These are phyloP conservation scores for Globisporangium radiosum DNA, from an alignment of 352 stramenopile genomes.

Conservation along the genomic window DNA sequence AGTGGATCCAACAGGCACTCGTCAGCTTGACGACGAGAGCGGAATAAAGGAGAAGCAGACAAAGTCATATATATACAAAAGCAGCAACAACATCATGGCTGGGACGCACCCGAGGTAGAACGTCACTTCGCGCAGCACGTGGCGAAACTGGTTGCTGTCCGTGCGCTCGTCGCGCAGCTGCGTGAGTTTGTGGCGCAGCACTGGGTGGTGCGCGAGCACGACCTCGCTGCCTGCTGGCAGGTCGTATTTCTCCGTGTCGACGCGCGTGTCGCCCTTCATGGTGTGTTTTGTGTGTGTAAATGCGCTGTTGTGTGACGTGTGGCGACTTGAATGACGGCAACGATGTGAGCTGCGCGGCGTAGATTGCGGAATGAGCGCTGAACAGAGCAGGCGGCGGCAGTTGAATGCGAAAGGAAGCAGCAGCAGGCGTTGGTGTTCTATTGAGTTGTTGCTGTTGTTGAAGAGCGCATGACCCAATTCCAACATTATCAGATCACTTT, in stretches of 20 bases:
- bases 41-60: too few species aligned
- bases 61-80: not conserved
- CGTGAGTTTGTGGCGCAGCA: conserved; percentile 95
- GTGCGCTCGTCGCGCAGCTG: conserved; percentile 94
- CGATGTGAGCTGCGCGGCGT: conserved; percentile 7
- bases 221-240: conserved; percentile 68
- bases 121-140: conserved; percentile 95
- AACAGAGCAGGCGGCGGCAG: not conserved
- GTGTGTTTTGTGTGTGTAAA: not conserved
- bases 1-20: not conserved
- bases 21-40: too few species aligned
- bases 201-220: conserved; percentile 84
- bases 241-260: conserved; percentile 60
- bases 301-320: not conserved
- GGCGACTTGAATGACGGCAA: not conserved
- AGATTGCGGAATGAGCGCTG: conserved; percentile 18
- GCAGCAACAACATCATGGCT: not conserved
- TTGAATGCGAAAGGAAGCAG: too few species aligned
- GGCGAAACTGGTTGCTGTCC: conserved; percentile 89
- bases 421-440: not conserved
- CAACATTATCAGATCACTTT: too few species aligned
- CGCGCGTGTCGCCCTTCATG: conserved; percentile 61
- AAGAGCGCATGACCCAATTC: too few species aligned
- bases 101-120: conserved; percentile 95
- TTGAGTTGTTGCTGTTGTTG: not conserved